Conservation (phyloP, 495 filamentous ascomycete genomes). For the Hyphodiscus hymeniophilus region DNA sequence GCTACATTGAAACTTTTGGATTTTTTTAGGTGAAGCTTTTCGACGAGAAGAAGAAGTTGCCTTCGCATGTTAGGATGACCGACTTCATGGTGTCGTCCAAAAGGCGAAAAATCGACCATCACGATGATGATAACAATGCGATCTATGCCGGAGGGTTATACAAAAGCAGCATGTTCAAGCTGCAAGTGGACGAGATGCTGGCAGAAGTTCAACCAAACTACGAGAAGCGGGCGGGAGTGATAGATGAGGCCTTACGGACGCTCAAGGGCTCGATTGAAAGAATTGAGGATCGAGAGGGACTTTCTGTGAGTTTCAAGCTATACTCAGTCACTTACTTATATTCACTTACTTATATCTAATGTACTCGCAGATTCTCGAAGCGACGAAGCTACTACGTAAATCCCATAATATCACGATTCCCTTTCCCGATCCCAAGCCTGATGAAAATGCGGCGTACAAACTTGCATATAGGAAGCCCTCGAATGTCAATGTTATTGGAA, state of each 20-base stretch:
- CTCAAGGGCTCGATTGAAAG: slow-evolving; percentile 69
- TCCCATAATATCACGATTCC: slow-evolving; percentile 61
- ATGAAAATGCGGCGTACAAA: slow-evolving; percentile 67
- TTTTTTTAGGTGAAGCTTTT: background rate
- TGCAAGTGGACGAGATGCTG: slow-evolving; percentile 82
- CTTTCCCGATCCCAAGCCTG: slow-evolving; percentile 70
- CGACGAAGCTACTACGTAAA: slow-evolving; percentile 58
- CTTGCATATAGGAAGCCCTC: slow-evolving; percentile 67
- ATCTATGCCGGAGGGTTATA: slow-evolving; percentile 29
- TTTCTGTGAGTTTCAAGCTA: slow-evolving; percentile 35
- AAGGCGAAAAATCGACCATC: slow-evolving; percentile 41
- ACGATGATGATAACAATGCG: slow-evolving; percentile 11
- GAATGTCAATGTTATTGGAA: slow-evolving; percentile 81
- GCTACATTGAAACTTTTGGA: no score
- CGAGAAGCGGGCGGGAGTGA: slow-evolving; percentile 49
- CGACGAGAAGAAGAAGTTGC: background rate
- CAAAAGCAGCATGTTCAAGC: slow-evolving; percentile 70
- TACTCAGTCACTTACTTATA: no score
- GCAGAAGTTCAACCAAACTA: slow-evolving; percentile 60
- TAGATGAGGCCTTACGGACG: slow-evolving; percentile 62
- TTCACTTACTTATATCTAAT: background rate
- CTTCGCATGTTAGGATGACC: slow-evolving; percentile 8
- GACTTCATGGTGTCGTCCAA: slow-evolving; percentile 23
- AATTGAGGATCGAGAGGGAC: slow-evolving; percentile 45
- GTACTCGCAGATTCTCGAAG: slow-evolving; percentile 48